Evolutionary conservation across 129 eudicot genomes (phyloP), one percentile per base, ranked within the genome.

Genomic region (Flaveria linearis): DNA sequence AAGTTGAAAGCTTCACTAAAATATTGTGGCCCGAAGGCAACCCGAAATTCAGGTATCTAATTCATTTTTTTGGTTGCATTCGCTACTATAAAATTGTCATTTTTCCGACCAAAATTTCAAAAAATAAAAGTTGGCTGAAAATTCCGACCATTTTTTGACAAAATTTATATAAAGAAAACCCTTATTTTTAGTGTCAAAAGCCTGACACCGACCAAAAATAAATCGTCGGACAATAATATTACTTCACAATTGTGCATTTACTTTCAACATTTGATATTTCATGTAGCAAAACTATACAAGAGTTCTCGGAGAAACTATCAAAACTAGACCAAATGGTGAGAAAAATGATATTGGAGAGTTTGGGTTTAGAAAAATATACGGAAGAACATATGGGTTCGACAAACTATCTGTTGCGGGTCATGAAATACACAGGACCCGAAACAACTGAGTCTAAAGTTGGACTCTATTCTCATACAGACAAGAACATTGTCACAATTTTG

Each of bases 401-500:
- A 8, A 75, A 82, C 39, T 90, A 90, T 67, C 80, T 85, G 39
- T 78, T 87, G 49, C 86, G 92, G 20, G 83, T 90, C 69, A 86
- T 85, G 85, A 90, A 87, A 69, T 90, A 90, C 70, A 84, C 78
- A 33, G 83, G 84, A 20, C 92, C 89, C 14, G 71, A 87, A 77
- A 89, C 75, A 9, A 47, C 46, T 1, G 89, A 90, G 23, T 28
- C 80, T 9, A 65, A 87, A 77, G 81, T 85, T 12, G 96, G 92
- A 23, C 78, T 87, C 66, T 65, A 70, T 17, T 22, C 87, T 36
- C 96, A 90, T 80, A 87, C 92, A 0, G 96, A 87, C 39, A 90
- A 87, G 75, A 90, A 87, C 68, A 76, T 84, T 0, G 88, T 87
- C n/a, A 87, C 96, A 39, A 90, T 90, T 57, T 74, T 90, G 42